A percentile compares a stretch with the other conserved stretches of the same genome.
phyloP scores from a whole-genome alignment of 1,284 basidiomycete genomes.

The Malassezia equina region DNA sequence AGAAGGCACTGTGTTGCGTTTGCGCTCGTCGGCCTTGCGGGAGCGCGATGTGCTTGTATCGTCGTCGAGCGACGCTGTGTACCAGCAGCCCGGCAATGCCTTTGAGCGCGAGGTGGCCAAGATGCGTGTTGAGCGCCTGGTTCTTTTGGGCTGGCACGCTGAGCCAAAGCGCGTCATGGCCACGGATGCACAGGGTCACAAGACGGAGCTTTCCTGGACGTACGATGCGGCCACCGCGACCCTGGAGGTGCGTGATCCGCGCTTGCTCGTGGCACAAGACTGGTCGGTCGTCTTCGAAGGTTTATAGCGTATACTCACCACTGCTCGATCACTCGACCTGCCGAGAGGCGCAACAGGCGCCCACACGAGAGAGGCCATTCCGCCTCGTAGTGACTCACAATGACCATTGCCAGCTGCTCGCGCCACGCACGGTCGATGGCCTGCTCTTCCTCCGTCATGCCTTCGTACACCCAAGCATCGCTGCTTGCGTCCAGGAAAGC shows the following conservation, averaged over 20 bases:
- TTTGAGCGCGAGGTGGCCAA: slow-evolving; percentile 28
- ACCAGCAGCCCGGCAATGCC: slow-evolving; percentile 17
- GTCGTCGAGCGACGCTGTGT: not conserved
- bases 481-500: slow-evolving; percentile 23
- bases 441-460: slow-evolving; percentile 5
- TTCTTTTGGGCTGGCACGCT: slow-evolving; percentile 29
- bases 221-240: slow-evolving; percentile 7
- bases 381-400: slow-evolving; percentile 42
- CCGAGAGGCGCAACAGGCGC: slow-evolving; percentile 23
- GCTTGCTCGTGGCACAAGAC: slow-evolving; percentile 26
- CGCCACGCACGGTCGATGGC: slow-evolving; percentile 16
- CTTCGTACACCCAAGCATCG: slow-evolving; percentile 1
- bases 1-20: not conserved
- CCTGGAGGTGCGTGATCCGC: slow-evolving; percentile 37
- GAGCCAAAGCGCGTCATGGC: slow-evolving; percentile 21
- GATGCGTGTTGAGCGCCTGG: slow-evolving; percentile 39
- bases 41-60: not conserved
- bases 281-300: slow-evolving; percentile 22
- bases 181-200: slow-evolving; percentile 4
- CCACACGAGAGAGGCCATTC: slow-evolving; percentile 39
- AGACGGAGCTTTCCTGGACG: slow-evolving; percentile 18
- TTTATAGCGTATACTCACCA: not conserved
- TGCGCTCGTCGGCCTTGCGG: not conserved
- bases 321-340: slow-evolving; percentile 28
- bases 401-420: slow-evolving; percentile 23